Percentiles rank a stretch among this genome's conserved stretches.
phyloP scores from a whole-genome alignment of 345 rosid genomes.

The Salix suchowensis region DNA sequence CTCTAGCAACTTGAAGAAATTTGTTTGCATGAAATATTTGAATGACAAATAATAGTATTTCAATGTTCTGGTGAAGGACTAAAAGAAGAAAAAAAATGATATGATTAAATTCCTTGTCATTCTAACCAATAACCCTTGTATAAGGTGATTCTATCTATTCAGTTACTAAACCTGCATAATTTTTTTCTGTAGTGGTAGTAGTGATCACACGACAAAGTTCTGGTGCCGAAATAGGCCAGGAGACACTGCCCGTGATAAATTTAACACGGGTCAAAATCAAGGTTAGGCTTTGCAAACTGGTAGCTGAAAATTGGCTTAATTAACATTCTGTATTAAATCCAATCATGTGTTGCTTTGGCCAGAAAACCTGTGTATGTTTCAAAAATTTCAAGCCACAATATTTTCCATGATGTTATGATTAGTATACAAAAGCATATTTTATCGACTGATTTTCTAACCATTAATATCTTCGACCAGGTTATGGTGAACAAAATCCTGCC shows the following conservation, averaged over 20 bases:
- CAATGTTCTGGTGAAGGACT: neutral
- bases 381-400: neutral
- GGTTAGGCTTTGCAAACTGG: slow-evolving; percentile 30
- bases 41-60: neutral
- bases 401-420: neutral
- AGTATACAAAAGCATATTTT: neutral
- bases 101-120: neutral
- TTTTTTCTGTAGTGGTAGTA: slow-evolving; percentile 82
- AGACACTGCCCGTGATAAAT: slow-evolving; percentile 83
- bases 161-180: slow-evolving; percentile 13
- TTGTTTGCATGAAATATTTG: neutral
- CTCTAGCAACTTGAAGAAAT: neutral
- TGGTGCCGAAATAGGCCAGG: slow-evolving; percentile 99
- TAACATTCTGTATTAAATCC: neutral
- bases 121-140: neutral
- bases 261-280: slow-evolving; percentile 66
- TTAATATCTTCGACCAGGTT: slow-evolving; percentile 40
- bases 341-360: neutral
- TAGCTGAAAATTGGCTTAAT: neutral
- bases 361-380: neutral
- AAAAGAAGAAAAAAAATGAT: neutral
- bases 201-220: slow-evolving; percentile 89
- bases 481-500: slow-evolving; percentile 71
- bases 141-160: slow-evolving; percentile 7
- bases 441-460: slow-evolving; percentile 5